Conservation (phyloP, 192 early-diverging fungal species). For the Entrophospora sp. region DNA sequence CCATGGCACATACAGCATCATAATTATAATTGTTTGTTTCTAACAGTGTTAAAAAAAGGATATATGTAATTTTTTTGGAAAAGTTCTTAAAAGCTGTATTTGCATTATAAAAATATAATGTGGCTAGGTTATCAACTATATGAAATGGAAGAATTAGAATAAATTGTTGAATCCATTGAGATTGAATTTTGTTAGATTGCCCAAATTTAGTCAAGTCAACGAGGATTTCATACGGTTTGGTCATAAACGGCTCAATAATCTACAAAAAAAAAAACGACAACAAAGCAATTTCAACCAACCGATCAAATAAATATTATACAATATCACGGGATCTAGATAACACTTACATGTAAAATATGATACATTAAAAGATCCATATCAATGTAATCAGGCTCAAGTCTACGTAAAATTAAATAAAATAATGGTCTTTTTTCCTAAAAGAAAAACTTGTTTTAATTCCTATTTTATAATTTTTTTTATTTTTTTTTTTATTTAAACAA, state of each 20-base stretch:
- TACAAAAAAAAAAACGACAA: constrained; percentile 14
- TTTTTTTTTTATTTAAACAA: too few species aligned
- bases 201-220: constrained; percentile 78
- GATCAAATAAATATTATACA: neutral
- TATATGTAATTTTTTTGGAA: constrained; percentile 51
- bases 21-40: constrained; percentile 1
- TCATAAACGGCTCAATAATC: constrained; percentile 56
- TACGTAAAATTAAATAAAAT: constrained; percentile 76
- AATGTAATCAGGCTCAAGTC: constrained; percentile 61
- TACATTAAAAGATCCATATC: constrained; percentile 83
- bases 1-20: constrained; percentile 22
- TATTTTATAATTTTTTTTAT: too few species aligned
- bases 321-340: neutral
- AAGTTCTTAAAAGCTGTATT: constrained; percentile 72
- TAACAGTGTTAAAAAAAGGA: constrained; percentile 1
- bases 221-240: constrained; percentile 69
- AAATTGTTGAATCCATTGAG: constrained; percentile 69
- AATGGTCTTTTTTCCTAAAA: constrained; percentile 60
- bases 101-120: constrained; percentile 74
- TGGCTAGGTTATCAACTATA: constrained; percentile 52
- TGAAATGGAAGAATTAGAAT: constrained; percentile 62
- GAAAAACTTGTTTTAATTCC: neutral
- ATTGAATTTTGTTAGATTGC: constrained; percentile 68
- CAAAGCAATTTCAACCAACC: neutral
- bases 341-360: constrained; percentile 56